Base-by-base conservation (phyloP, 495 filamentous ascomycete species). In the Penicillium steckii region DNA sequence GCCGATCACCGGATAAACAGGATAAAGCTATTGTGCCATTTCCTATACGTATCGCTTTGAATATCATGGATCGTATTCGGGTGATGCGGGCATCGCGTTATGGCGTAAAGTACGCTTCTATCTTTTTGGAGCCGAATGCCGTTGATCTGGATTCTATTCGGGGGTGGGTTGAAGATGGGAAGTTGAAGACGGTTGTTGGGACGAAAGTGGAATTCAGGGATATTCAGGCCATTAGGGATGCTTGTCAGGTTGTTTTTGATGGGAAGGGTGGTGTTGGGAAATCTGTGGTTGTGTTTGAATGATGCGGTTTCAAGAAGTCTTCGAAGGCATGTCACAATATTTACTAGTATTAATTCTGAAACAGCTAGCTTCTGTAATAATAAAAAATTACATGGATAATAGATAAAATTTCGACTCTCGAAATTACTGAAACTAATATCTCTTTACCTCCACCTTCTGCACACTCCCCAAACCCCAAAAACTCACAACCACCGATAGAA, bases 201-300 rank as follows among this genome's bases (percentile, higher is more conserved):
- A 71, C 61, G 25, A 64, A 62, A 15, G 71, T 67, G 12, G 50
- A 67, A 18, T 53, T 83, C 10, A 53, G 59, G 24, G 74, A 83
- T 60, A 57, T 80, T 6, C 62, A 75, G 40, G 67, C 51, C 0
- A 61, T 83, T 1, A 70, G 68, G 50, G 55, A 59, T 40, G 78
- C 65, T 29, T 76, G 74, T 53, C 59, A 73, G 51, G 61, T 71
- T 60, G 73, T 83, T 8, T 69, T 62, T 22, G 65, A 64, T 24
- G 73, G 71, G 6, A 82, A 79, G 52, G 80, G 81, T 0, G 80
- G 81, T 2, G 41, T 82, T 9, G 81, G 81, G 23, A 81, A 80
- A 58, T 64, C 80, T 56, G 75, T 82, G 5, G 63, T 83, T 55
- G 33, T 37, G 4, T 37, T 37, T 32, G 9, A 13, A 32, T 32